Evolutionary conservation across 2,329 filamentous ascomycete genomes (phyloP), one percentile per base, ranked within the genome.

Genomic region (Cordyceps pruinosa): DNA sequence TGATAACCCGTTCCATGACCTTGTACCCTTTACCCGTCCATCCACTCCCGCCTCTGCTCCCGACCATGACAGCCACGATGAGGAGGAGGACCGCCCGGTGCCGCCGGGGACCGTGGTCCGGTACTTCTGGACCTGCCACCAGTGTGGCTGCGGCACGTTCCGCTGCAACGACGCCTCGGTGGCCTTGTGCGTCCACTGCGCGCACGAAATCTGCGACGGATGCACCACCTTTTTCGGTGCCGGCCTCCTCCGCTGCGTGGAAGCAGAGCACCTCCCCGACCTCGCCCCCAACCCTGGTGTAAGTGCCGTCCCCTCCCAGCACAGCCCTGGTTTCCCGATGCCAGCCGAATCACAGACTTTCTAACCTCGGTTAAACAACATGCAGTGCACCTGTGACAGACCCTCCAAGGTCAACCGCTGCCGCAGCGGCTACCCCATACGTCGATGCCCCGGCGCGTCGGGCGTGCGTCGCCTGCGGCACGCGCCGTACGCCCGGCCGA

Each of bases 81-180:
- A 42, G 2, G 21, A 21, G 4, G 35, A 42, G 2, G 21, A 46
- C 26, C n/a, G 19, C 17, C n/a, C 35, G 17, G 7, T 46, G 28
- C 53, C 45, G 12, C 53, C 53, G 6, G 54, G 47, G 0, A 19
- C 47, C 12, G 6, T 52, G n/a, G 49, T 57, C 28, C 47, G 32
- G 15, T 57, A 45, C 32, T 12, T 51, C n/a, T 57, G 55, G 55
- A 48, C 28, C 5, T 57, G 55, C 23, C 55, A 57, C 39, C 13
- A 30, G 12, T 57, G 55, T 41, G 46, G 47, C 35, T 57, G 47
- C 47, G 46, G 46, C 19, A 57, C 37, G 28, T 57, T 57, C 46
- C 21, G 39, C 55, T 49, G 55, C 55, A 23, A 45, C 28, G n/a
- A 41, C 2, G 39, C 42, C 0, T 41, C 47, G 10, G 30, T 51